Base-by-base conservation (phyloP, 2,329 filamentous ascomycete genomes). In the Phaeosphaeria sp. region DNA sequence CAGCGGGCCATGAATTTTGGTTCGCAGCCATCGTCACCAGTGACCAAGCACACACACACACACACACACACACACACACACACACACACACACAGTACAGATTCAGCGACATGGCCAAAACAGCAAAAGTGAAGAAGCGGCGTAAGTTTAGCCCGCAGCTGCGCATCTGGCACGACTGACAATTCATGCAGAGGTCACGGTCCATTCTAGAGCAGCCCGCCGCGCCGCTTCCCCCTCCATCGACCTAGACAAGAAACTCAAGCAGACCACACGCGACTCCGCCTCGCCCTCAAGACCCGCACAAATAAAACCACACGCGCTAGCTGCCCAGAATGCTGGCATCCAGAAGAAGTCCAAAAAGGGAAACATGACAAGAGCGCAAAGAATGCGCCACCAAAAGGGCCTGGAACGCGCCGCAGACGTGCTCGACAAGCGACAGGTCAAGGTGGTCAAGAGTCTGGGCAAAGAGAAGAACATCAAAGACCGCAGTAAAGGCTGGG, bases 121-220 rank as follows among this genome's bases (percentile, higher is more conserved):
- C 75, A n/a, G 73, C 79, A 50, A 82, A 81, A 59, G 63, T 78
- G 50, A 82, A 82, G 71, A 80, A 80, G 68, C 72, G 77, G 60
- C 72, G 79, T 80, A 69, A 20, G 65, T 44, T 43, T 7, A 7
- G 6, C 6, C 3, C 5, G 3, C 13, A 36, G 7, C 30, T 36
- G 30, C 30, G 3, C 6, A 11, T 36, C 7, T 36, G 13, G 3
- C 30, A 13, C 42, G 7, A 21, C 18, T 20, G 7, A 44, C 18
- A 20, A 22, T 21, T 27, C 6, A 13, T 13, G 30, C 71, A 90
- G 88, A 80, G 54, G 81, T 82, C 41, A 91, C 90, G 4, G 77
- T 87, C 56, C 90, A 89, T 80, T 93, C 91, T 52, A 89, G 91
- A 64, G 90, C 89, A 57, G 89, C 90, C 42, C 86, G 90, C 71